A percentile compares a stretch with the other conserved stretches of the same genome.
These are phyloP conservation scores for Colletotrichum tofieldiae DNA, from an alignment of 2,329 filamentous ascomycete species.

Conservation along the genomic window DNA sequence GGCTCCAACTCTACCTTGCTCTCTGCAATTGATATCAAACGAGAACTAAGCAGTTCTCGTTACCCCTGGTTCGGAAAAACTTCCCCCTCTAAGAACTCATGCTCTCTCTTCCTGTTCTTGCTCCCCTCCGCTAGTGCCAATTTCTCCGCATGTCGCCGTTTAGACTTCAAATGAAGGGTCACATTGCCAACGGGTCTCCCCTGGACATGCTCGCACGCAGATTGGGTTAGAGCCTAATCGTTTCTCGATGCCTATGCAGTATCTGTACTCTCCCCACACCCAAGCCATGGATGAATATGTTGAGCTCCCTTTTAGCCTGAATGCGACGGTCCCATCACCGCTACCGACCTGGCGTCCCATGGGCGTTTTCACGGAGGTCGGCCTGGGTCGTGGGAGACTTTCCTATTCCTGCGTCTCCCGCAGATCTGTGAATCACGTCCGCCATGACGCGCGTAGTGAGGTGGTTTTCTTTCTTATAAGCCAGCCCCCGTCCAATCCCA, in stretches of 20 bases:
- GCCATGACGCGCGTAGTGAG: neutral
- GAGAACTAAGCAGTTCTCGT: neutral
- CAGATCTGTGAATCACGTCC: constrained; percentile 21
- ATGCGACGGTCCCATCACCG: constrained; percentile 24
- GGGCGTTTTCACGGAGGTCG: neutral
- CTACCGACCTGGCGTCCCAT: neutral
- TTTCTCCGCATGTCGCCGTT: constrained; percentile 30
- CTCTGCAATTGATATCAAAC: neutral
- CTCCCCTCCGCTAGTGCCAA: constrained; percentile 16
- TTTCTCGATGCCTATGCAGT: neutral
- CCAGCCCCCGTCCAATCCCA: neutral
- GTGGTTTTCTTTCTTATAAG: constrained; percentile 24
- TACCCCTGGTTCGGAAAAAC: neutral
- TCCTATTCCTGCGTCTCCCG: constrained; percentile 22
- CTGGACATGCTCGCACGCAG: constrained; percentile 8
- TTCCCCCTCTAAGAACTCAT: neutral
- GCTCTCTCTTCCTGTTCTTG: neutral
- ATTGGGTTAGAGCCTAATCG: constrained; percentile 1
- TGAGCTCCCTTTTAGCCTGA: constrained; percentile 37
- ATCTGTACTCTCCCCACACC: constrained; percentile 6
- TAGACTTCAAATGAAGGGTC: constrained; percentile 35
- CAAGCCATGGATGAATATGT: constrained; percentile 36
- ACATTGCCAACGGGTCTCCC: constrained; percentile 22
- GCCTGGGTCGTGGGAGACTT: constrained; percentile 12
- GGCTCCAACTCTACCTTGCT: neutral